These are phyloP conservation scores for Posidonia oceanica DNA, from an alignment of 116 monocot genomes.

Conservation along the genomic window DNA sequence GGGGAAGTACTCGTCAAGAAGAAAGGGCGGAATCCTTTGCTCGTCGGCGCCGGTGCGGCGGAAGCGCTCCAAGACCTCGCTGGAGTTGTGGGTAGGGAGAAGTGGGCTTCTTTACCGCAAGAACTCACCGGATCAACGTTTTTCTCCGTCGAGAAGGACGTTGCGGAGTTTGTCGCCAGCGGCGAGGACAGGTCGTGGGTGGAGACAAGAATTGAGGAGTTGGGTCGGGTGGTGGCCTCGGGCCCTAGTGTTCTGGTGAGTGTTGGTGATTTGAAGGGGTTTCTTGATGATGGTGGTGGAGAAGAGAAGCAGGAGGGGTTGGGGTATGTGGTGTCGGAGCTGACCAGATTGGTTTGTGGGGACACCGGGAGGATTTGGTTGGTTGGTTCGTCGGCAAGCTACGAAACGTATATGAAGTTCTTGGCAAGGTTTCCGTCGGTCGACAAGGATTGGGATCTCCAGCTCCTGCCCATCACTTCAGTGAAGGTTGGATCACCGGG, in stretches of 20 bases:
- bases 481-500: slow-evolving; percentile 17
- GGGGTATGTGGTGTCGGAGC: slow-evolving; percentile 33
- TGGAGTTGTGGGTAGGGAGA: slow-evolving; percentile 20
- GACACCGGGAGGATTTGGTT: slow-evolving; percentile 49
- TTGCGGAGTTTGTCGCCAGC: slow-evolving; percentile 6
- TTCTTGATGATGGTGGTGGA: slow-evolving; percentile 29
- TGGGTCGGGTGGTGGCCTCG: slow-evolving; percentile 16
- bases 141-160: slow-evolving; percentile 29
- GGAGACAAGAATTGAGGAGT: slow-evolving; percentile 12
- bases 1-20: slow-evolving; percentile 45
- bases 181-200: slow-evolving; percentile 1
- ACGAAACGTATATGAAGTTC: slow-evolving; percentile 89
- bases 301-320: slow-evolving; percentile 12
- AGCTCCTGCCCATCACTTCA: slow-evolving; percentile 74
- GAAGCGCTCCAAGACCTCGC: slow-evolving; percentile 30
- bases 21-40: slow-evolving; percentile 49
- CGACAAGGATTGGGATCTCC: slow-evolving; percentile 82
- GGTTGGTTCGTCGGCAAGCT: slow-evolving; percentile 48
- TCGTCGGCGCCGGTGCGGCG: slow-evolving; percentile 48
- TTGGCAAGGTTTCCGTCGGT: slow-evolving; percentile 54
- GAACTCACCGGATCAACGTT: slow-evolving; percentile 39
- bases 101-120: slow-evolving; percentile 26
- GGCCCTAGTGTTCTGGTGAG: slow-evolving; percentile 38
- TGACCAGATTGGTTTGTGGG: slow-evolving; percentile 44
- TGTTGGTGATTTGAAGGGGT: slow-evolving; percentile 67